Evolutionary conservation across 768 basidiomycete species (phyloP), one percentile per base, ranked within the genome.

Genomic region (Amyloporia xantha): DNA sequence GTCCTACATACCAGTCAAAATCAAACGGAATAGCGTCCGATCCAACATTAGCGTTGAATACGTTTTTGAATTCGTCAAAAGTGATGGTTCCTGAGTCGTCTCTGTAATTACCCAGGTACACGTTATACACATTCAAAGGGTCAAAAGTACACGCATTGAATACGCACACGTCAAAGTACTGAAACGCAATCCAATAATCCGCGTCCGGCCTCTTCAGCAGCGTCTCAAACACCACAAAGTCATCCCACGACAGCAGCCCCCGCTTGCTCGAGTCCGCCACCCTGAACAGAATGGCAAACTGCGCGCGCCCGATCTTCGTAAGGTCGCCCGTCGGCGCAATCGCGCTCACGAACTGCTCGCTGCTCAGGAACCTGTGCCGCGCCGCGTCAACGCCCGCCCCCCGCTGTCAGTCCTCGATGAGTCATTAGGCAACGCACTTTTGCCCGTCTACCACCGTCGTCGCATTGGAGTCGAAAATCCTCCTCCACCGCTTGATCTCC

Each of bases 171-270:
- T 96, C 93, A 66, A 95, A 96, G 63, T 90, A 94, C 64, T 89
- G 85, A 73, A 95, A 95, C 17, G 93, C 92, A 67, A 94, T 93
- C 78, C 87, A 91, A 67, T 95, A 94, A 65, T 97, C 93, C 25
- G 95, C 95, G 66, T 97, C 95, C 17, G 95, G 91, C 55, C 89
- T 77, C 72, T 97, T 92, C 59, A 95, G 70, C 54, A 90, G 71
- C 15, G 92, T 94, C 72, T 98, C 87, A 63, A 99, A 99, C 53
- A 95, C 85, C 5, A 83, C 84, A 58, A 96, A 99, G 67, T 99
- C 96, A 59, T 96, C 92, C 86, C 91, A 97, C 44, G 86, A 86
- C 47, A 95, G 77, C 21, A 87, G 71, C 30, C 84, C 91, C 55
- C 82, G 79, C 62, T 79, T 78, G 38, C 79, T 78, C 38, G 78